Conservation (phyloP, 2,329 filamentous ascomycete species). For the Huntiella savannae region DNA sequence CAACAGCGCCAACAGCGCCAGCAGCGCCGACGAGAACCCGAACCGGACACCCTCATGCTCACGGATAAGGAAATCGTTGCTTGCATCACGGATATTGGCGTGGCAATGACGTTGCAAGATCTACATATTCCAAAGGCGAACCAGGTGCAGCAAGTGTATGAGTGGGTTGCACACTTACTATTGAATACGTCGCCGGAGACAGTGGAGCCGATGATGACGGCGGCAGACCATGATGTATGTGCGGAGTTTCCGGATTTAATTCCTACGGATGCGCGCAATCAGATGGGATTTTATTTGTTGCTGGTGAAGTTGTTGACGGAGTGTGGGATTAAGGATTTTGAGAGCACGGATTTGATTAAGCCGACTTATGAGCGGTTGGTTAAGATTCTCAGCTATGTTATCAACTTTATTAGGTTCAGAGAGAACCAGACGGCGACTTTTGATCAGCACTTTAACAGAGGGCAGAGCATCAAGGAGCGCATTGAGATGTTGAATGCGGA, state of each 20-base stretch:
- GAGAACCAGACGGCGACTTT: conserved; percentile 81
- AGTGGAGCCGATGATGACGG: conserved; percentile 86
- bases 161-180: conserved; percentile 88
- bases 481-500: conserved; percentile 73
- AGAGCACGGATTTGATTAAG: conserved; percentile 77
- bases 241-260: conserved; percentile 72
- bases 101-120: conserved; percentile 70
- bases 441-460: conserved; percentile 83
- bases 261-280: conserved; percentile 70
- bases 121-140: conserved; percentile 85
- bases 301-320: conserved; percentile 62
- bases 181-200: conserved; percentile 88
- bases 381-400: conserved; percentile 93
- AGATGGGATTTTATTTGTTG: conserved; percentile 89
- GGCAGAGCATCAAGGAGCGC: conserved; percentile 65
- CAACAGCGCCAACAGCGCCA: conserved; percentile 30
- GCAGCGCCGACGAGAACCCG: conserved; percentile 33
- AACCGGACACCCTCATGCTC: conserved; percentile 40
- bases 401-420: conserved; percentile 96
- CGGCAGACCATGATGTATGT: conserved; percentile 71
- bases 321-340: conserved; percentile 86
- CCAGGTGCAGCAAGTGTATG: conserved; percentile 92
- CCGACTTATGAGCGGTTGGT: conserved; percentile 78
- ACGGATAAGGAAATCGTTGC: conserved; percentile 70
- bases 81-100: conserved; percentile 93